Conservation (phyloP, 768 basidiomycete species). For the Mycena filopes region DNA sequence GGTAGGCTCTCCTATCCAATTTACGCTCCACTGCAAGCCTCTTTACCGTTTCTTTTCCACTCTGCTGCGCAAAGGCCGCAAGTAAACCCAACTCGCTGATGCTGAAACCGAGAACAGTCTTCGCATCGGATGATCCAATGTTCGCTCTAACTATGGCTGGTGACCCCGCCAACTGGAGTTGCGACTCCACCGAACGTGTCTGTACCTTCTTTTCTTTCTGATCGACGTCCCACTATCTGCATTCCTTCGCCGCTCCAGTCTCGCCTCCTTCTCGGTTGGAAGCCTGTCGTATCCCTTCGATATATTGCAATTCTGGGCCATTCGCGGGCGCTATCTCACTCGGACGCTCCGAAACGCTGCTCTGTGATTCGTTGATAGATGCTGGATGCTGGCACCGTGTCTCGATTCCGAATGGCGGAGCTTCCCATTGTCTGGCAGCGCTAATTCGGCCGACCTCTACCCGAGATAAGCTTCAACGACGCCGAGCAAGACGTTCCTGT, state of each 20-base stretch:
- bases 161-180: not conserved
- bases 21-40: not conserved
- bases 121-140: not conserved
- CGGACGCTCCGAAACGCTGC: not conserved
- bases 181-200: not conserved
- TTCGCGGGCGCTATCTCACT: conserved; percentile 9
- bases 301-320: not conserved
- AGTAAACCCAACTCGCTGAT: not conserved
- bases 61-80: not conserved
- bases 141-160: not conserved
- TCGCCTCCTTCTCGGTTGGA: conserved; percentile 13
- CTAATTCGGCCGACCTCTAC: conserved; percentile 29
- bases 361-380: conserved; percentile 19
- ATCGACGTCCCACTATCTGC: not conserved
- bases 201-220: conserved; percentile 12
- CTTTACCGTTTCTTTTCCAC: too few species aligned
- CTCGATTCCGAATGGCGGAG: conserved; percentile 3
- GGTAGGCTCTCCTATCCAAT: too few species aligned
- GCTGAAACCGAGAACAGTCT: not conserved
- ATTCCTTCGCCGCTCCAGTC: not conserved
- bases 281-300: not conserved
- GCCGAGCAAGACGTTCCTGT: not conserved
- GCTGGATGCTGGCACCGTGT: conserved; percentile 24
- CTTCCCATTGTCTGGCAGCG: conserved; percentile 9
- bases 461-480: conserved; percentile 22